Evolutionary conservation across 805 yeast species (phyloP), one percentile per base, ranked within the genome.

Genomic region (Sungouiella thailandica): DNA sequence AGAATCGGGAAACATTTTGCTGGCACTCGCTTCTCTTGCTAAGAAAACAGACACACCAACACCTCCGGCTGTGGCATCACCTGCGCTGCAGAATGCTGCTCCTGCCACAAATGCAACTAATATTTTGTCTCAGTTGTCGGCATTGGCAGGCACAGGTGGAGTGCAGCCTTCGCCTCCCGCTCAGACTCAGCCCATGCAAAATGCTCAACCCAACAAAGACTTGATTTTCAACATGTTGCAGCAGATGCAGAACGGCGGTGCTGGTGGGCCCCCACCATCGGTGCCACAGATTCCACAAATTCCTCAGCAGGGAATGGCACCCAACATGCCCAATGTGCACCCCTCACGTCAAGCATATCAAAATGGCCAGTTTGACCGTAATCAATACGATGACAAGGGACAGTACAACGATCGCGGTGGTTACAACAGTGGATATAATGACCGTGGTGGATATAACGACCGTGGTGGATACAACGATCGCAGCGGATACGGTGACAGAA

Each of bases 1-100:
- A 11, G 79, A 74, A 45, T 74, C 89, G 4, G 74, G 74, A 32
- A 74, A 81, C 31, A 75, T 82, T 37, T 69, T 83, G 43, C 83
- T 78, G 65, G 86, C 85, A 15, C 65, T 80, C 34, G 84, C 86
- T 16, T 70, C 78, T 29, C 67, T 80, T 56, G 82, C 76, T 50
- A 67, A 74, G 60, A 32, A 54, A 55, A 14, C 57, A 53, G 39
- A 60, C 23, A 46, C 43, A 37, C 68, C 39, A 53, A 57, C 40
- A 43, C 70, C 49, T 17, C 37, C 63, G 4, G 53, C 49, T 11
- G 37, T 48, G 15, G 57, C 57, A 10, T 45, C 49, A 18, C 58
- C 65, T 7, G 53, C 47, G 1, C 12, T 34, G 4, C 38, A 34
- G 22, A 40, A 44, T 12, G 39, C 55, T 9, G 42, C 34, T 2